These are phyloP conservation scores for Ophiorrhiza pumila DNA, from an alignment of 257 asterid species.

Conservation along the genomic window DNA sequence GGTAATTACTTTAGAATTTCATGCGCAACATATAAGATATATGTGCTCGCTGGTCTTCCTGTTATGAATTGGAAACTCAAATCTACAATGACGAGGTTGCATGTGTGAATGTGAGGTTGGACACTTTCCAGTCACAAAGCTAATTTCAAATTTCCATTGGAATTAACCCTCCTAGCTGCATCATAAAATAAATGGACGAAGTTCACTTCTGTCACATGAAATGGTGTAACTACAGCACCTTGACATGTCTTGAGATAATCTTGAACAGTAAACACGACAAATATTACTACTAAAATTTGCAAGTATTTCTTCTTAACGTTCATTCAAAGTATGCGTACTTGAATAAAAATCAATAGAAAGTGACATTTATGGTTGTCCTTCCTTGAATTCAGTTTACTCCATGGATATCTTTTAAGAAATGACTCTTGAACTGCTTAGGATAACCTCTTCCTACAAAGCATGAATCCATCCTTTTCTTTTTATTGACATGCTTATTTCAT, in stretches of 20 bases:
- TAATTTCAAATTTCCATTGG: neutral
- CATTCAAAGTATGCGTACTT: neutral
- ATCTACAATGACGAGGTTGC: neutral
- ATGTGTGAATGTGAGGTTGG: neutral
- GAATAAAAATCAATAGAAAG: neutral
- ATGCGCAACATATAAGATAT: neutral
- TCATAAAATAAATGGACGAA: neutral
- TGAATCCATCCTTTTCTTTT: neutral
- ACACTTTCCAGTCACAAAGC: neutral
- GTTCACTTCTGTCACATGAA: neutral
- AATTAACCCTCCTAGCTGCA: neutral
- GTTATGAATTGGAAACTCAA: neutral
- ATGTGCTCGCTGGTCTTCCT: neutral
- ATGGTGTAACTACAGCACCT: neutral
- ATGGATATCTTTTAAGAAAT: neutral
- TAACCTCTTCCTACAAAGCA: neutral
- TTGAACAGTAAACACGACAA: neutral
- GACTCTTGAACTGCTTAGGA: neutral
- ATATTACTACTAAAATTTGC: neutral
- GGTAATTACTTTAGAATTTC: neutral
- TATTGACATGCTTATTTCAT: neutral
- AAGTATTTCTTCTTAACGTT: neutral
- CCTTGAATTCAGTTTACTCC: neutral
- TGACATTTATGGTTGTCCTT: neutral
- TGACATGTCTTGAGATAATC: neutral